Evolutionary conservation across 1,284 basidiomycete species (phyloP).

Genomic region (Sphagnurus paluster): DNA sequence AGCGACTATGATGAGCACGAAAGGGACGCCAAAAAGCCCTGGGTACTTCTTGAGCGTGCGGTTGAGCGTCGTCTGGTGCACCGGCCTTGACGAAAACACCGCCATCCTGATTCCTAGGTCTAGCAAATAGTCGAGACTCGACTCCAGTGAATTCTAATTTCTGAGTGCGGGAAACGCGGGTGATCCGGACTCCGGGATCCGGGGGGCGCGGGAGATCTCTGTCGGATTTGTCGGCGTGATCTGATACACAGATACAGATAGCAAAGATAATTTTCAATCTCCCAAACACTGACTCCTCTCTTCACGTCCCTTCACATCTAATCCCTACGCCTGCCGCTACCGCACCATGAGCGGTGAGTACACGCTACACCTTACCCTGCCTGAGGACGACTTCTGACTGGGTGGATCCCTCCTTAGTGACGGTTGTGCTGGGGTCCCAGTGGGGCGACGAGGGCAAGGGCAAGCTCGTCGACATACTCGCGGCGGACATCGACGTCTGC

Average conservation of each 20-base stretch:
- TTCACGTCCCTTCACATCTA: not conserved
- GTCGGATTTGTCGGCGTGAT: conserved; percentile 16
- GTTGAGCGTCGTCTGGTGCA: conserved; percentile 47
- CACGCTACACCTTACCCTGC: not conserved
- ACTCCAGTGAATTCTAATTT: not conserved
- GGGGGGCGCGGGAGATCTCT: not conserved
- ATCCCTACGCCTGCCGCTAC: not conserved
- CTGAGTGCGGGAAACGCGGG: not conserved
- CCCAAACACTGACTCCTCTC: not conserved
- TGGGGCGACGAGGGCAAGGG: conserved; percentile 98
- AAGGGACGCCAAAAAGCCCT: conserved; percentile 83
- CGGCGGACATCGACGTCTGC: conserved; percentile 89
- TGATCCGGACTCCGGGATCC: conserved; percentile 2
- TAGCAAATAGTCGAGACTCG: conserved; percentile 1
- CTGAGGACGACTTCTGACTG: not conserved
- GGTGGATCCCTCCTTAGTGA: conserved; percentile 40
- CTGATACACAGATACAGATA: not conserved
- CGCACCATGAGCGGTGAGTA: conserved; percentile 27
- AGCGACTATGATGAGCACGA: conserved; percentile 82
- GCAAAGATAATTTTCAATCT: conserved; percentile 3
- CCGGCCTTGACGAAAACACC: conserved; percentile 57
- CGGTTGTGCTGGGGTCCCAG: conserved; percentile 84
- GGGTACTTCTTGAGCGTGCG: conserved; percentile 57
- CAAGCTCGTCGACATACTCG: conserved; percentile 92
- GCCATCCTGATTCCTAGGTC: conserved; percentile 40